Base-by-base conservation (phyloP, 345 rosid species). In the Eucalyptus sp. region DNA sequence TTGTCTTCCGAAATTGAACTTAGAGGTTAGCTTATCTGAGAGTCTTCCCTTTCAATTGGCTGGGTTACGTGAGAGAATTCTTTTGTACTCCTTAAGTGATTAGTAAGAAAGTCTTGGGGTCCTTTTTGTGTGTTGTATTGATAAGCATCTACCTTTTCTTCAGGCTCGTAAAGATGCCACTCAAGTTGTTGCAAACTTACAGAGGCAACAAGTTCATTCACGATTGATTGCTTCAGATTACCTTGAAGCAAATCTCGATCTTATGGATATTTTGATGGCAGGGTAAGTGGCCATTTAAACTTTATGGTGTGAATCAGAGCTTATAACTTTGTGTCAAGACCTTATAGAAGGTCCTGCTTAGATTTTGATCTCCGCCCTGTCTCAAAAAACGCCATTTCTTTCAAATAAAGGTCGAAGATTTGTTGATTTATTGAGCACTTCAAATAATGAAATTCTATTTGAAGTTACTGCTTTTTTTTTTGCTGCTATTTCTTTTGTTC, bases 81-180 rank as follows among this genome's bases (percentile, higher is more conserved):
- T 87, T 31, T 87, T 52, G 13, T 27, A 13, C 37, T 27, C 48
- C 22, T 56, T 24, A 24, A 20, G 48, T 22, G 84, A 50, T 31
- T 83, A 43, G 12, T 56, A 60, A 84, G 46, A 84, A 25, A 81
- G 8, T 51, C 76, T 88, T 22, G 24, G 37, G 84, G 62, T 50
- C 25, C 64, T 33, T 31, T 87, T 16, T 56, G 50, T 22, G 44
- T 88, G 86, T 86, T 58, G 12, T 56, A 56, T 89, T 85, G 88
- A 60, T 31, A 62, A 64, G 66, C 51, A 41, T 62, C 24, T 76
- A 24, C 52, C 86, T 89, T 51, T 87, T 88, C 25, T 90, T 83
- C 90, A 94, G 96, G 92, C 93, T n/a, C 92, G 95, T 71, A 90
- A 90, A 85, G 93, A 92, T 89, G 91, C 93, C 22, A 92, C 94